Conservation (phyloP, 2,329 filamentous ascomycete species). For the Trichoderma afroharzianum region DNA sequence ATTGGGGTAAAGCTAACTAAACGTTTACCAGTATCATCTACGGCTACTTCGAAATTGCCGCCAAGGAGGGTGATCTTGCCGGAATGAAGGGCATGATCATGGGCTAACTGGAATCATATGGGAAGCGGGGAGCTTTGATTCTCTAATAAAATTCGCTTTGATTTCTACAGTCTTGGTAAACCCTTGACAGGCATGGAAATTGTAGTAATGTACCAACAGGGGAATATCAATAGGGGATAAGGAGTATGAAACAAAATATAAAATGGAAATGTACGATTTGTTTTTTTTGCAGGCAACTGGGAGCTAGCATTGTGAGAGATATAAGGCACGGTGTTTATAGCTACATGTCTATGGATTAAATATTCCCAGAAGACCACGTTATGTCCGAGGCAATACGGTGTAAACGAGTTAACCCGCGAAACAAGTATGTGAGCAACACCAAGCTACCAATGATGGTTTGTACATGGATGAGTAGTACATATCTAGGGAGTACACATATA, state of each 20-base stretch:
- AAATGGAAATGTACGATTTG: slow-evolving; percentile 11
- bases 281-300: slow-evolving; percentile 1
- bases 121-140: neutral
- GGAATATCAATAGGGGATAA: neutral
- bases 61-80: slow-evolving; percentile 93
- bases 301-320: neutral
- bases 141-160: slow-evolving; percentile 11
- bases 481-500: neutral
- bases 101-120: slow-evolving; percentile 46
- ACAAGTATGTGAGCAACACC: neutral
- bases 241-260: slow-evolving; percentile 18
- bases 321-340: neutral
- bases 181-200: neutral
- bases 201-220: slow-evolving; percentile 21
- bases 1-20: slow-evolving; percentile 26
- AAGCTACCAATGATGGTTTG: neutral
- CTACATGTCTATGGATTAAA: neutral
- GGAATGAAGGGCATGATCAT: slow-evolving; percentile 74
- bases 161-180: neutral
- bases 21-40: slow-evolving; percentile 78
- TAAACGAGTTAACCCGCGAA: neutral
- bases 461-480: neutral
- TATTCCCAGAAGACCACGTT: neutral
- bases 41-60: slow-evolving; percentile 98
- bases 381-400: neutral